phyloP scores from a whole-genome alignment of 2,329 filamentous ascomycete genomes.

The Blastomyces gilchristii region DNA sequence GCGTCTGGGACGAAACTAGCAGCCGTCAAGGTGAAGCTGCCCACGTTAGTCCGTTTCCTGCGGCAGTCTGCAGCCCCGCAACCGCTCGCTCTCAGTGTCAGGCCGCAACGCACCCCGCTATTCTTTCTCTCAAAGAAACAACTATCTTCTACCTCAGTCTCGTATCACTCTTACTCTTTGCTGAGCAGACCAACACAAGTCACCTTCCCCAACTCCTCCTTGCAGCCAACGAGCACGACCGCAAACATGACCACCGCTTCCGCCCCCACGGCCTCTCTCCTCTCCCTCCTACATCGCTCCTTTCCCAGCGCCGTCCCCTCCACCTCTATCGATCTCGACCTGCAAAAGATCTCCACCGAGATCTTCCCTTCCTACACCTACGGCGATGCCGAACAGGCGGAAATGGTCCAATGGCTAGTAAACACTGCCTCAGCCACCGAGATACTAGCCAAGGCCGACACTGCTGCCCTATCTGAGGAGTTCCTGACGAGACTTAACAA shows the following conservation, averaged over 20 bases:
- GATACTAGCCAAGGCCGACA: slow-evolving; percentile 40
- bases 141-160: slow-evolving; percentile 1
- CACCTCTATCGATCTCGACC: slow-evolving; percentile 34
- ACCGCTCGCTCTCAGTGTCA: slow-evolving; percentile 4
- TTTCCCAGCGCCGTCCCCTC: slow-evolving; percentile 33
- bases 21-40: slow-evolving; percentile 12
- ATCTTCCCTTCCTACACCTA: slow-evolving; percentile 64
- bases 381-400: slow-evolving; percentile 66
- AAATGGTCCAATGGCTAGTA: slow-evolving; percentile 82
- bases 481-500: slow-evolving; percentile 72
- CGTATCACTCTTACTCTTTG: neutral
- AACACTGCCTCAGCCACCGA: slow-evolving; percentile 61
- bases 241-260: slow-evolving; percentile 25
- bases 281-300: slow-evolving; percentile 37
- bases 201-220: neutral
- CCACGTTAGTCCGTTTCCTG: slow-evolving; percentile 12
- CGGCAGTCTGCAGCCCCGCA: slow-evolving; percentile 17
- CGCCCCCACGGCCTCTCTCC: slow-evolving; percentile 33
- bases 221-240: neutral
- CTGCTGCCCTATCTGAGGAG: slow-evolving; percentile 46
- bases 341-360: slow-evolving; percentile 42
- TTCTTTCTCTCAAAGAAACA: slow-evolving; percentile 3
- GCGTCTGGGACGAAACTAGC: neutral
- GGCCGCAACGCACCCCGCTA: neutral
- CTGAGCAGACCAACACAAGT: neutral